Percentiles rank a stretch among this genome's conserved stretches.
phyloP scores from a whole-genome alignment of 495 filamentous ascomycete genomes.

The Clavariopsis aquatica region DNA sequence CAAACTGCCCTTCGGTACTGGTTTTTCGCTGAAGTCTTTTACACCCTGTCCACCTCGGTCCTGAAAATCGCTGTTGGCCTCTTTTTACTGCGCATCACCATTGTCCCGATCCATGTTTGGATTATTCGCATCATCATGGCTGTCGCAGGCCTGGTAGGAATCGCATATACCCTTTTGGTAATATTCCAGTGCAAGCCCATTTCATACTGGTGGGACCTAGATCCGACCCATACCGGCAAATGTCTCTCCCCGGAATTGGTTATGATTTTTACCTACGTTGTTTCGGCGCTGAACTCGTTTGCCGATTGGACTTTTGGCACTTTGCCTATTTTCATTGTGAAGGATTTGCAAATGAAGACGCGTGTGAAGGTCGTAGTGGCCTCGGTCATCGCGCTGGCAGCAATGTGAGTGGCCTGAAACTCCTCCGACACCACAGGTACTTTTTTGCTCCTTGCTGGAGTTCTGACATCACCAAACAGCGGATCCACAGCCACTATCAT shows the following conservation, averaged over 20 bases:
- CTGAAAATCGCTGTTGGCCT: background rate
- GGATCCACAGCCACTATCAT: background rate
- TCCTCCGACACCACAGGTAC: background rate
- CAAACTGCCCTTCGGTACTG: background rate
- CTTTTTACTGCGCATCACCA: background rate
- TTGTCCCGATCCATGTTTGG: background rate
- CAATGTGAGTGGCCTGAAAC: background rate
- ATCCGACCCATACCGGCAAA: background rate
- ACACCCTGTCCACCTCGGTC: background rate
- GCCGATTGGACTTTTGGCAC: background rate
- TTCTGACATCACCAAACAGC: background rate
- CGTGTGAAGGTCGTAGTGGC: background rate
- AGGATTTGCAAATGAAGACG: background rate
- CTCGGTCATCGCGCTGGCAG: background rate
- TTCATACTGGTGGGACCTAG: background rate
- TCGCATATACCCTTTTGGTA: background rate
- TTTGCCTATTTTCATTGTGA: background rate
- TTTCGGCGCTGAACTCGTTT: background rate
- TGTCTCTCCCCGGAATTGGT: background rate
- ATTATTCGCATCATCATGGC: background rate
- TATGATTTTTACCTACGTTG: background rate
- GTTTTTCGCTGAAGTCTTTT: background rate
- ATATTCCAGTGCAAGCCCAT: background rate
- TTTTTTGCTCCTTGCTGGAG: background rate
- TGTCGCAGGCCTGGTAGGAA: background rate